These are phyloP conservation scores for Misopates orontium DNA, from an alignment of 257 asterid species.

Conservation along the genomic window DNA sequence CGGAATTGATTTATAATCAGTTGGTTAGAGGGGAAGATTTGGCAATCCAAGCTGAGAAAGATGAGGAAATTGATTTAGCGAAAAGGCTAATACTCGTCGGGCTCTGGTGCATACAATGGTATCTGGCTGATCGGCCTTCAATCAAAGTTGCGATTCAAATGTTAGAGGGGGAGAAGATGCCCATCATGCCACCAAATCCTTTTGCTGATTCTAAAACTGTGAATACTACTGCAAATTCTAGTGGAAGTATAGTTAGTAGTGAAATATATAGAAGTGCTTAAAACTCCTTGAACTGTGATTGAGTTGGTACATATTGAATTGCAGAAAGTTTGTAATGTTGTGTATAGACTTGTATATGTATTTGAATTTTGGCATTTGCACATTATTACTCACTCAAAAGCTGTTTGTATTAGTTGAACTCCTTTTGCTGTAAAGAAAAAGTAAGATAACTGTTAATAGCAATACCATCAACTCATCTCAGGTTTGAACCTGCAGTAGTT, in stretches of 20 bases:
- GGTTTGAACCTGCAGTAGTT: too few relatives aligned
- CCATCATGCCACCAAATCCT: conserved; percentile 75
- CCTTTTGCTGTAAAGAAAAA: too few relatives aligned
- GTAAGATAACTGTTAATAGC: too few relatives aligned
- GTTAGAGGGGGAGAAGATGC: conserved; percentile 59
- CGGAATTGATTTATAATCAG: conserved; percentile 78
- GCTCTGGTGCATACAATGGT: conserved; percentile 86
- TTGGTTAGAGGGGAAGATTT: conserved; percentile 65
- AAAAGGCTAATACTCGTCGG: conserved; percentile 69
- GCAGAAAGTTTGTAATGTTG: too few relatives aligned
- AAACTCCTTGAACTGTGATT: not conserved
- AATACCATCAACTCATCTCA: too few relatives aligned
- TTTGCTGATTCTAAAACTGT: conserved; percentile 45
- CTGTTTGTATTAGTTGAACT: too few relatives aligned
- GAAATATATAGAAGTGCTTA: conserved; percentile 13
- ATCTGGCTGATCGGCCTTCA: conserved; percentile 73
- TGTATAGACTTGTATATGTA: too few relatives aligned
- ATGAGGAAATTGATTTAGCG: conserved; percentile 42
- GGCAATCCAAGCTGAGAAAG: conserved; percentile 50
- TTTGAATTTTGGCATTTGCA: too few relatives aligned
- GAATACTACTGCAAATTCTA: conserved; percentile 19
- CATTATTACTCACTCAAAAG: too few relatives aligned
- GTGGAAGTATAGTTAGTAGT: conserved; percentile 28
- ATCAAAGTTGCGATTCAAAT: conserved; percentile 69
- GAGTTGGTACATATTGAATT: too few relatives aligned